These are phyloP conservation scores for Cryptococcus sp. DNA, from an alignment of 1,284 basidiomycete genomes.

Conservation along the genomic window DNA sequence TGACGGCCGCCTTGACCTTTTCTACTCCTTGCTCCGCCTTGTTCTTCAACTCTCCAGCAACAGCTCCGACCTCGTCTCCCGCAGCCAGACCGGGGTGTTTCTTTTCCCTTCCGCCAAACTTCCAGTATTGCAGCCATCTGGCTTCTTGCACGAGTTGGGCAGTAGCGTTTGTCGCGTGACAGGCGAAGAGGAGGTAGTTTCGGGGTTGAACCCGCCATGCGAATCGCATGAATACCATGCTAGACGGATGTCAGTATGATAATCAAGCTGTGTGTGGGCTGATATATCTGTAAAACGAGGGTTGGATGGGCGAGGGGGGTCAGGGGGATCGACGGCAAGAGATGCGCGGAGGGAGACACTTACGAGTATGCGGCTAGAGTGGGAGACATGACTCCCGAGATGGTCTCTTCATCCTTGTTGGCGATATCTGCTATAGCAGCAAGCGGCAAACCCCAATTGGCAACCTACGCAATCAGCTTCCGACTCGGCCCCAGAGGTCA, in stretches of 20 bases:
- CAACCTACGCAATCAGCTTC: constrained; percentile 55
- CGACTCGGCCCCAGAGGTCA: not conserved
- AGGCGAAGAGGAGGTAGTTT: constrained; percentile 89
- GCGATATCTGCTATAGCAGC: constrained; percentile 81
- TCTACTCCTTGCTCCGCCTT: constrained; percentile 15
- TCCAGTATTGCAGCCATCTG: constrained; percentile 84
- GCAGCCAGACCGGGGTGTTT: constrained; percentile 24
- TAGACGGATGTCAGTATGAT: constrained; percentile 37
- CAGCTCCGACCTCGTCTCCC: constrained; percentile 5
- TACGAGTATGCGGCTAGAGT: constrained; percentile 86
- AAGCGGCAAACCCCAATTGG: constrained; percentile 93
- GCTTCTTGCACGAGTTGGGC: constrained; percentile 76
- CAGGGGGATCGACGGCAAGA: not conserved
- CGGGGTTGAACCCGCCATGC: constrained; percentile 92
- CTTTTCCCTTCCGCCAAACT: constrained; percentile 44
- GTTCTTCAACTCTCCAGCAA: constrained; percentile 4
- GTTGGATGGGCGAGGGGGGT: not conserved
- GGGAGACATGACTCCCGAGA: constrained; percentile 88
- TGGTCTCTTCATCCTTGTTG: constrained; percentile 85
- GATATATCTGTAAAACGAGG: not conserved
- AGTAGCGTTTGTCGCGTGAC: constrained; percentile 83
- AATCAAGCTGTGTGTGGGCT: not conserved
- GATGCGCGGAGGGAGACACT: constrained; percentile 48
- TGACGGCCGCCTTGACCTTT: constrained; percentile 22
- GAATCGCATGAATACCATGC: constrained; percentile 91